Conservation (phyloP, 768 basidiomycete species). For the Hirschioporus abietinus region DNA sequence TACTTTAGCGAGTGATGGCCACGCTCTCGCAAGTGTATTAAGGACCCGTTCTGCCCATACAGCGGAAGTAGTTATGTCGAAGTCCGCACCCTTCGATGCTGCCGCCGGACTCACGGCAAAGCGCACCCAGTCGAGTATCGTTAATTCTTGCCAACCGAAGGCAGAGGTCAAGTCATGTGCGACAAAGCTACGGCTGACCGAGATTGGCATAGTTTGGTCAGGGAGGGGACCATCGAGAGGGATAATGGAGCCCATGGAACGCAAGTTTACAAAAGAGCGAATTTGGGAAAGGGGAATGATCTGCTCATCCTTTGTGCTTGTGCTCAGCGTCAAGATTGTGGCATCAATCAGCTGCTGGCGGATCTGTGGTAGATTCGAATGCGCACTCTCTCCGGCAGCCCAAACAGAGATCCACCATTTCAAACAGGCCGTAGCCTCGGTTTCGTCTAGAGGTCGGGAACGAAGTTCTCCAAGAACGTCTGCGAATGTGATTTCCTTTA, state of each 20-base stretch:
- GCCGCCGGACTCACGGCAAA: constrained; percentile 51
- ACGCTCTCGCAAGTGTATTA: constrained; percentile 56
- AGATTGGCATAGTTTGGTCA: constrained; percentile 60
- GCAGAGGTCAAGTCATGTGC: constrained; percentile 40
- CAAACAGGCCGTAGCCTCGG: constrained; percentile 76
- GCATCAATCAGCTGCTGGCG: constrained; percentile 65
- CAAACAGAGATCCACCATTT: constrained; percentile 74
- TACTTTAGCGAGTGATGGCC: constrained; percentile 54
- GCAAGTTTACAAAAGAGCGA: constrained; percentile 65
- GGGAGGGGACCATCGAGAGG: constrained; percentile 76
- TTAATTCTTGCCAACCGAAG: constrained; percentile 79
- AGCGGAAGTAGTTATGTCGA: constrained; percentile 61
- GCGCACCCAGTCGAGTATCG: constrained; percentile 68
- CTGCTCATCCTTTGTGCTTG: constrained; percentile 37
- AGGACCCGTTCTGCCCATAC: constrained; percentile 82
- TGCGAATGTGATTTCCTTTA: constrained; percentile 69
- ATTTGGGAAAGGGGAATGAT: constrained; percentile 68
- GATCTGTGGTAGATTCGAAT: constrained; percentile 34
- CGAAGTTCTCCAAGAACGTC: constrained; percentile 82
- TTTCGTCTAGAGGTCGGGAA: constrained; percentile 58
- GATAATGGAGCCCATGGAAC: constrained; percentile 48
- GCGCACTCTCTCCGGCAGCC: constrained; percentile 30
- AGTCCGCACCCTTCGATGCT: constrained; percentile 36
- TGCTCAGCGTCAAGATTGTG: constrained; percentile 48
- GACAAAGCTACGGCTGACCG: constrained; percentile 55